These are phyloP conservation scores for Penicillium polonicum DNA, from an alignment of 2,329 filamentous ascomycete species.

Conservation along the genomic window DNA sequence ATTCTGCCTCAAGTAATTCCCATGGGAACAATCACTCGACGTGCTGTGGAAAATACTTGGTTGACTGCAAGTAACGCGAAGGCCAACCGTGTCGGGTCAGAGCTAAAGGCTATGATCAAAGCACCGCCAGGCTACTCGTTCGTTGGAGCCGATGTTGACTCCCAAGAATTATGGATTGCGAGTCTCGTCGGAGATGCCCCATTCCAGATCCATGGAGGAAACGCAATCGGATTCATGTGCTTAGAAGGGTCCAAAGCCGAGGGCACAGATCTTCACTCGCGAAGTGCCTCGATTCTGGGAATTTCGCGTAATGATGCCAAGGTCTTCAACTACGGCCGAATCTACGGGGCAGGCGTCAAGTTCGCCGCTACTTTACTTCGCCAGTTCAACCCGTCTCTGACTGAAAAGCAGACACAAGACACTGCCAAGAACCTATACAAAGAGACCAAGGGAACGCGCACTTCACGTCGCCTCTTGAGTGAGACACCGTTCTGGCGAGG, in stretches of 20 bases:
- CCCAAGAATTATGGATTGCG: slow-evolving; percentile 96
- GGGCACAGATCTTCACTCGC: slow-evolving; percentile 90
- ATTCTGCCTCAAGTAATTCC: slow-evolving; percentile 95
- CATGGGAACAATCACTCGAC: slow-evolving; percentile 94
- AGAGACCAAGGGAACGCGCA: slow-evolving; percentile 87
- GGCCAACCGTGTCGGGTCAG: slow-evolving; percentile 90
- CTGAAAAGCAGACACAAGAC: slow-evolving; percentile 72
- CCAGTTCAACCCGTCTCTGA: slow-evolving; percentile 86
- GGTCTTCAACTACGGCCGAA: slow-evolving; percentile 97
- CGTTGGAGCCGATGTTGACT: slow-evolving; percentile 96
- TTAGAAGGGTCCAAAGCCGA: slow-evolving; percentile 92
- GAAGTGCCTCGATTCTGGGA: slow-evolving; percentile 85
- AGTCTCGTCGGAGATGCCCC: slow-evolving; percentile 91
- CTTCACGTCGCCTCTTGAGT: slow-evolving; percentile 67
- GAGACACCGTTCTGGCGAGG: slow-evolving; percentile 88
- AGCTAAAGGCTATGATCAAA: slow-evolving; percentile 94
- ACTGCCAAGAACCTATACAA: slow-evolving; percentile 80
- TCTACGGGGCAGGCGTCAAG: slow-evolving; percentile 94
- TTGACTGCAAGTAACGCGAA: slow-evolving; percentile 97
- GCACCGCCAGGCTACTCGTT: slow-evolving; percentile 89
- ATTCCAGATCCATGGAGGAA: slow-evolving; percentile 92
- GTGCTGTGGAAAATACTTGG: slow-evolving; percentile 97
- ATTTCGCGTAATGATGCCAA: slow-evolving; percentile 96
- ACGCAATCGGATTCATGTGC: slow-evolving; percentile 98
- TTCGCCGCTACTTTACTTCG: slow-evolving; percentile 87